Evolutionary conservation across 345 rosid genomes (phyloP).

Genomic region (Eucalyptus erythrocorys): DNA sequence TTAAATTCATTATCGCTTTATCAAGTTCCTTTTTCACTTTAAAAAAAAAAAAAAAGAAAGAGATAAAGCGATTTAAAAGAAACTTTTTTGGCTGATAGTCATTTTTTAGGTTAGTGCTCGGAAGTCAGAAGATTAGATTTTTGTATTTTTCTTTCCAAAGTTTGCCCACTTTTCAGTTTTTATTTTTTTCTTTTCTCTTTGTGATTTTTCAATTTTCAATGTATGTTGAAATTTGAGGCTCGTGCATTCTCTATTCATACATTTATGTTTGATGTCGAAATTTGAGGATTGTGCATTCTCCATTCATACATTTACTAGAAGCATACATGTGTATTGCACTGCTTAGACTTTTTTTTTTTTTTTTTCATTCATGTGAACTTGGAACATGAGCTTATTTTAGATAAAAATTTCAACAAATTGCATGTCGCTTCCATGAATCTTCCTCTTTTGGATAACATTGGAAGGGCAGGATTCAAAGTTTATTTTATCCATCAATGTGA

Average conservation of each 20-base stretch:
- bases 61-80: background rate
- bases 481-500: background rate
- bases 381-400: background rate
- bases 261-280: background rate
- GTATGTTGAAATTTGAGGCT: background rate
- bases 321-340: no score
- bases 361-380: background rate
- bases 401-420: background rate
- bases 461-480: background rate
- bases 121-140: background rate
- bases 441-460: background rate
- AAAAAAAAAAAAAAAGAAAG: background rate
- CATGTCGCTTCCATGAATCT: background rate
- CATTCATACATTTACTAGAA: background rate
- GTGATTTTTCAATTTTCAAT: background rate
- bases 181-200: background rate
- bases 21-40: background rate
- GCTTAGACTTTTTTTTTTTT: background rate
- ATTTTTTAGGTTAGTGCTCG: background rate
- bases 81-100: background rate
- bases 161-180: background rate
- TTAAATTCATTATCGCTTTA: background rate
- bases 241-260: background rate
- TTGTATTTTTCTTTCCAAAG: background rate
- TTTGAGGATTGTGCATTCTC: background rate